These are phyloP conservation scores for Elaeis oleifera DNA, from an alignment of 202 grass and related monocot species.

Conservation along the genomic window DNA sequence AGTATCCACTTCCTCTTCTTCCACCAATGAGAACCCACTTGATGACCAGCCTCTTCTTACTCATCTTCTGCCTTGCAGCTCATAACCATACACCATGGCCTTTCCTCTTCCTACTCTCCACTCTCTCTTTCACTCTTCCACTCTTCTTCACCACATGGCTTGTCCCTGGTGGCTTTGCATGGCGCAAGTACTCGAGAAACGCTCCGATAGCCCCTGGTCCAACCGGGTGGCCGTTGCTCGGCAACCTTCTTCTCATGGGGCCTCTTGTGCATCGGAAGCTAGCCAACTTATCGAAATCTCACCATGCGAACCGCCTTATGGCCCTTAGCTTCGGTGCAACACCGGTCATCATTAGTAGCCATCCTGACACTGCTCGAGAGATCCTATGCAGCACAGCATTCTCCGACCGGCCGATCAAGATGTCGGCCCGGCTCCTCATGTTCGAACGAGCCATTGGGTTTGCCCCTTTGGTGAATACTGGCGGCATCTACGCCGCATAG, in stretches of 20 bases:
- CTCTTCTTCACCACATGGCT: constrained; percentile 10
- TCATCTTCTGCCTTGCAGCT: constrained; percentile 9
- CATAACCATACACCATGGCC: constrained; percentile 4
- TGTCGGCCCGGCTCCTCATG: constrained; percentile 26
- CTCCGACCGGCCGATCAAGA: constrained; percentile 25
- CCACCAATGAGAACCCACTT: constrained; percentile 8
- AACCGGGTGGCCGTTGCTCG: constrained; percentile 29
- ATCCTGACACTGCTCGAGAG: constrained; percentile 31
- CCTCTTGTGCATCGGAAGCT: constrained; percentile 33
- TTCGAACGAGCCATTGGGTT: constrained; percentile 37
- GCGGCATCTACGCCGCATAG: constrained; percentile 30
- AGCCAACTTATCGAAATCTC: constrained; percentile 8
- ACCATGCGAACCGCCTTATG: constrained; percentile 24
- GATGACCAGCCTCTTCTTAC: constrained; percentile 4
- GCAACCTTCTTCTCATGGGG: constrained; percentile 19
- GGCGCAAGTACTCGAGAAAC: not conserved
- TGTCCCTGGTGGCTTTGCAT: constrained; percentile 7
- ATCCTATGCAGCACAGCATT: constrained; percentile 20
- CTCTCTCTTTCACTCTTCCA: not conserved
- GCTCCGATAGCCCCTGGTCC: constrained; percentile 17
- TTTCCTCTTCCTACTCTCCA: not conserved
- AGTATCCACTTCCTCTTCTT: not conserved
- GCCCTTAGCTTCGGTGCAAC: constrained; percentile 28
- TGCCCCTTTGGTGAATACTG: constrained; percentile 26
- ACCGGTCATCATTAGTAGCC: constrained; percentile 29